Conservation (phyloP, 2,329 filamentous ascomycete species). For the Colletotrichum karsti region DNA sequence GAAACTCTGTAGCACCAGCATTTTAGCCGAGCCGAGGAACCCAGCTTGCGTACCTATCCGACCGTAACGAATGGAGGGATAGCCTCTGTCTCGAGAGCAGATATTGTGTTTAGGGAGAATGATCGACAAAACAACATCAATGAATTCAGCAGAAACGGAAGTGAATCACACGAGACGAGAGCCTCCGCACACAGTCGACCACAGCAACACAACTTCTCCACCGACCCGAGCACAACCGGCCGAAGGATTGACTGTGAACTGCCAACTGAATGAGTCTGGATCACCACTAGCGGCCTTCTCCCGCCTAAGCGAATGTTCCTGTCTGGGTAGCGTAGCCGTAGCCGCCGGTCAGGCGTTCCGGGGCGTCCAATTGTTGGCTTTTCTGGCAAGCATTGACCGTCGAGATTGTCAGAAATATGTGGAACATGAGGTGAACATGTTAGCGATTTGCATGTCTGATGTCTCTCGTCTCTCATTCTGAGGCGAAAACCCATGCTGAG, state of each 20-base stretch:
- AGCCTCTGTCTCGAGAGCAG: not conserved
- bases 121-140: not conserved
- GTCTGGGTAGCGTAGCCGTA: constrained; percentile 8
- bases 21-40: not conserved
- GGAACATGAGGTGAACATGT: not conserved
- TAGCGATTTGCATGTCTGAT: not conserved
- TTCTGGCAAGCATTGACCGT: not conserved
- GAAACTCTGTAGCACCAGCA: not conserved
- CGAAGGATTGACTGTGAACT: not conserved
- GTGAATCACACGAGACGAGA: not conserved
- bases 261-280: not conserved
- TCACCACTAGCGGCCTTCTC: not conserved
- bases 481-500: too few species aligned
- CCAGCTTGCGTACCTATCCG: not conserved
- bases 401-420: not conserved
- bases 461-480: too few species aligned
- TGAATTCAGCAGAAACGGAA: not conserved
- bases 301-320: constrained; percentile 3
- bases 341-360: not conserved
- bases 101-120: not conserved
- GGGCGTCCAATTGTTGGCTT: not conserved
- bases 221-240: constrained; percentile 11
- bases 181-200: too few species aligned
- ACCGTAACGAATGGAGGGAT: not conserved
- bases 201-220: not conserved